Conservation (phyloP, 768 basidiomycete genomes). For the Lentinula sp. region DNA sequence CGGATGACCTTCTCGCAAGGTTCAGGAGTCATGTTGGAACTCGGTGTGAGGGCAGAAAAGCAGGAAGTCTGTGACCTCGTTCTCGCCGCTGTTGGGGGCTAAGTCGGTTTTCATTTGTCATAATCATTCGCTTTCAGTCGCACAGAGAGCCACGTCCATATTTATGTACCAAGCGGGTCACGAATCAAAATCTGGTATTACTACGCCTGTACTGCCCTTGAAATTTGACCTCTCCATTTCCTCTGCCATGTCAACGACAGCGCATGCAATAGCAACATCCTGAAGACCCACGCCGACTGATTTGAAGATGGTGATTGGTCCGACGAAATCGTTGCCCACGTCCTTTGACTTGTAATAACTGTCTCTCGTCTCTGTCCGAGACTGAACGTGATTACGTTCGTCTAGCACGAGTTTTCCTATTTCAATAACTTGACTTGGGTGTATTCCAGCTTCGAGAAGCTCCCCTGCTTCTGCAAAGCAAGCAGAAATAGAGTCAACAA, state of each 20-base stretch:
- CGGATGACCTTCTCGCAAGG: slow-evolving; percentile 93
- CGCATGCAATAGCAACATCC: slow-evolving; percentile 74
- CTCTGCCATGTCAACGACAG: slow-evolving; percentile 60
- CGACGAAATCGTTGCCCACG: slow-evolving; percentile 14
- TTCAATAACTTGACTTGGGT: slow-evolving; percentile 44
- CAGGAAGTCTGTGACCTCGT: slow-evolving; percentile 83
- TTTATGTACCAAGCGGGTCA: too few species aligned
- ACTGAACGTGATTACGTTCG: not conserved
- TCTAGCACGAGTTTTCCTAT: slow-evolving; percentile 55
- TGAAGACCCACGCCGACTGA: slow-evolving; percentile 86
- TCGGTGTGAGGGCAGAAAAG: slow-evolving; percentile 88
- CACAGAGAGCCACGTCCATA: not conserved
- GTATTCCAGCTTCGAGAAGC: slow-evolving; percentile 50
- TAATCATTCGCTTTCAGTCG: not conserved
- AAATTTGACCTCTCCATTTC: slow-evolving; percentile 22
- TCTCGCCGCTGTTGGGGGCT: slow-evolving; percentile 82
- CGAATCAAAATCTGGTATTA: slow-evolving; percentile 40
- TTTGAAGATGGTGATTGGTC: slow-evolving; percentile 76
- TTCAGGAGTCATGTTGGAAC: slow-evolving; percentile 88
- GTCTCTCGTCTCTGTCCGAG: not conserved
- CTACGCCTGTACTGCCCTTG: slow-evolving; percentile 34
- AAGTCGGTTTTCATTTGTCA: slow-evolving; percentile 1
- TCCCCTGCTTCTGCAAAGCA: slow-evolving; percentile 81
- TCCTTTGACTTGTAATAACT: not conserved
- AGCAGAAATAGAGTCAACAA: slow-evolving; percentile 72